These are phyloP conservation scores for Flueggea neowawraea DNA, from an alignment of 441 rosid genomes.

Conservation along the genomic window DNA sequence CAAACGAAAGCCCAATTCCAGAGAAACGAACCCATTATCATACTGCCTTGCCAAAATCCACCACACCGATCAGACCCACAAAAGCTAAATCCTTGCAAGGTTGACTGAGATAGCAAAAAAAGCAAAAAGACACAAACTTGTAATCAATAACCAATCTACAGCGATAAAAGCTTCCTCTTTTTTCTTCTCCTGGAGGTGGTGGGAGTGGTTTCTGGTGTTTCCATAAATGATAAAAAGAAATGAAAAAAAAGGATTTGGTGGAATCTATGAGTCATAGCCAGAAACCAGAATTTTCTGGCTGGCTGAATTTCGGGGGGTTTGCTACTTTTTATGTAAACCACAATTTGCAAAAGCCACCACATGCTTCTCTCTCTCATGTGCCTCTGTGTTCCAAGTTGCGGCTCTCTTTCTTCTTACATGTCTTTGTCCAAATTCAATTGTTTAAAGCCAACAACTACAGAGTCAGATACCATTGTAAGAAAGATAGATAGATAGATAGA, in stretches of 20 bases:
- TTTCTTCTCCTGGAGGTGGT: slow-evolving; percentile 22
- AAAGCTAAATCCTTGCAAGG: background rate
- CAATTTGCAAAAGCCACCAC: background rate
- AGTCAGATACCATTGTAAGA: no score
- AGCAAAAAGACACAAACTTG: background rate
- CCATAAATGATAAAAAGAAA: background rate
- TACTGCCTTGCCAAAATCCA: slow-evolving; percentile 8
- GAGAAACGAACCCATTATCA: slow-evolving; percentile 10
- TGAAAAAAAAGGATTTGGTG: no score
- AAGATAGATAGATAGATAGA: no score
- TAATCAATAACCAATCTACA: background rate
- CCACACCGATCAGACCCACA: slow-evolving; percentile 17
- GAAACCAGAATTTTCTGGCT: background rate
- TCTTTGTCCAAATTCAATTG: background rate
- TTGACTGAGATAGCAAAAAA: background rate
- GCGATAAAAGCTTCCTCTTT: slow-evolving; percentile 23
- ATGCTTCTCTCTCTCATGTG: background rate
- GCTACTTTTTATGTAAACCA: background rate
- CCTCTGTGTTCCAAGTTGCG: background rate
- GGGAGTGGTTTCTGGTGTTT: background rate
- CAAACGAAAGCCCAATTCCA: background rate
- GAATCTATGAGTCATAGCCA: background rate
- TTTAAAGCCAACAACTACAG: no score
- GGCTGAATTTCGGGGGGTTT: background rate
- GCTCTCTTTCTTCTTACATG: background rate